Base-by-base conservation (phyloP, 1,284 basidiomycete genomes). In the Pyrrhoderma noxium region DNA sequence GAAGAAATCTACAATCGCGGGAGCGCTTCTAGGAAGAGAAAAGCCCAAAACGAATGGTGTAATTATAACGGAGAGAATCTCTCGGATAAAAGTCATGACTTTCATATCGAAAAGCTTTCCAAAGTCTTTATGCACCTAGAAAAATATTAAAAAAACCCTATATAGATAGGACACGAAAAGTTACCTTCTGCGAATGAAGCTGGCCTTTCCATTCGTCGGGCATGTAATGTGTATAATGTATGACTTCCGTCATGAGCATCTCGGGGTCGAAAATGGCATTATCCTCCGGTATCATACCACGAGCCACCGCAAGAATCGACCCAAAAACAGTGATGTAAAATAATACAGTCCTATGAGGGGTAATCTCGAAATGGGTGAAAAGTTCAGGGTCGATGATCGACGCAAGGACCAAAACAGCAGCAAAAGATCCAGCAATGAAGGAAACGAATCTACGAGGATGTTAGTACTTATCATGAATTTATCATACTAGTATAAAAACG, bases 271-370 rank as follows among this genome's bases (percentile, higher is more conserved):
- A 94, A 2, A 95, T 88, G 36, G 80, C 74, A 65, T 93, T 92
- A 57, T 97, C 92, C 58, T 94, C 93, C 0, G 93, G 94, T 44
- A 97, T 85, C 92, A 97, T 96, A 1, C 93, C 93, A 39, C 95
- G 72, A 8, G 93, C 85, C 1, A 91, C 84, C 1, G 93, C 93
- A 34, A 98, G 74, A 19, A 96, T 77, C 11, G 86, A 83, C 35
- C 88, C 90, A 64, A 97, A 98, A 7, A 98, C 64, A 52, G 83
- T 83, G 52, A 96, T 73, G 66, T 97, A 99, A 72, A 98, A 99
- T 4, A 97, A 65, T 1, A 96, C 89, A 0, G 92, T 96, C 37
- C 93, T 79, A 59, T 94, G 90, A 1, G 87, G 85, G 0, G 93
- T 94, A 60, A 99, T 87, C 66, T 99, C 94, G 59, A 99, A 94